Evolutionary conservation across 805 yeast genomes (phyloP), one percentile per base, ranked within the genome.

Genomic region (Monosporozyma siamensis): DNA sequence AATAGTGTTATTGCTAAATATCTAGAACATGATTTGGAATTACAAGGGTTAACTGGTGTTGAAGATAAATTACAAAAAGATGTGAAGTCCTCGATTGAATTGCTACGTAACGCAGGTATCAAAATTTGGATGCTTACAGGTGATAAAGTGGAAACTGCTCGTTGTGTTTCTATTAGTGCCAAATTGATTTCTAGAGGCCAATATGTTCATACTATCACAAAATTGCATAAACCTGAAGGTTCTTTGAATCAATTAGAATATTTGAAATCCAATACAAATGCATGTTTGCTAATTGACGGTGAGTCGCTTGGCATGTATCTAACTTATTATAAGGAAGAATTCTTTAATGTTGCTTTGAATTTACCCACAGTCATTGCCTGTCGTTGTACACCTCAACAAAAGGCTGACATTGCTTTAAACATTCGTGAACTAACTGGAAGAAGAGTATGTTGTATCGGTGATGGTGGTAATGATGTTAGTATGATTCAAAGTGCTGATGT

Each of bases 111-210:
- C 64, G 99, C 97, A 0, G 98, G 97, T 4, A 78, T 94, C 43
- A 89, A 89, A 55, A 92, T 92, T 40, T 92, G 99, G 99, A 94
- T 92, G 98, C 68, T 92, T 38, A 92, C 99, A 0, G 99, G 99
- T 51, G 99, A 92, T 62, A 92, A 92, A 61, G 97, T 92, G 6
- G 99, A 92, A 65, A 92, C 99, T 0, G 98, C 98, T 1, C 78
- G 88, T 46, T 92, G 98, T 72, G 97, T 92, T 31, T 88, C 97
- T 17, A 84, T 94, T n/a, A 85, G 95, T 61, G 92, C 97, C 25
- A 82, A 89, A 55, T 74, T 92, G 40, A 90, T 92, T 23, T 74
- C 95, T 2, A 75, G 97, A 50, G 98, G 98, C 3, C 98, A 92
- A 64, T 82, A 81, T 52, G 88, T 92, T 20, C 95, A 89, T 57